Evolutionary conservation across 108 stramenopile genomes (phyloP), one percentile per base, ranked within the genome.

Genomic region (Pseudonitzschia pungens): DNA sequence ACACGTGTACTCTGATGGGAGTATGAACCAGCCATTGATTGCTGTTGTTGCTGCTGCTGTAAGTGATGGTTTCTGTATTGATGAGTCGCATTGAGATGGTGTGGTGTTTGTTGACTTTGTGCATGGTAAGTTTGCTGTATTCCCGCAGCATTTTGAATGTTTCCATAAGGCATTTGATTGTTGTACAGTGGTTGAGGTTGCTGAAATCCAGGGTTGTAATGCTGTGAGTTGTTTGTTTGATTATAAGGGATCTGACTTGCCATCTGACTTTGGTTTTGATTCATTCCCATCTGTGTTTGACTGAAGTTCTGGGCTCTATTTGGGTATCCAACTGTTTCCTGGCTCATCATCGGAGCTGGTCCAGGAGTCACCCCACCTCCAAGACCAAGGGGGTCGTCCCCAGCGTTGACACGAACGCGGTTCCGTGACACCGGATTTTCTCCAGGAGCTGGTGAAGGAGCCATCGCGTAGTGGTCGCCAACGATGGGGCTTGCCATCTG

Each of bases 361-460:
- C 9, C 22, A 7, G 66, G 31, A 31, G 53, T 42, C 18, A 22
- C 22, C 18, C 29, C 24, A 16, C 7, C 40, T 53, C 68, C 73
- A 4, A 85, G 57, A 28, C 77, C 80, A 65, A 85, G 72, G 15
- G 84, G 84, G 52, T 85, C 80, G 42, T 85, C 84, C 20, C 71
- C 32, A 15, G 54, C 60, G 66, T 68, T 78, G 22, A 58, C 59
- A 53, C 58, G 45, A n/a, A 84, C 79, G 15, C 74, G 68, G 64
- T 77, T 74, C 15, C 77, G 70, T 12, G 53, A 66, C n/a, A 84
- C 84, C 18, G 80, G 76, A 4, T 71, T 79, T 31, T 79, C 77
- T 33, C 86, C 86, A 15, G 86, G 86, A 22, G 86, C 82, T 32
- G 86, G 80, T 8, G 86, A 86, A 16, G 86, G 86, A 14, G 85